phyloP scores from a whole-genome alignment of 1,284 basidiomycete genomes.

The Coniferiporia sulphurascens region DNA sequence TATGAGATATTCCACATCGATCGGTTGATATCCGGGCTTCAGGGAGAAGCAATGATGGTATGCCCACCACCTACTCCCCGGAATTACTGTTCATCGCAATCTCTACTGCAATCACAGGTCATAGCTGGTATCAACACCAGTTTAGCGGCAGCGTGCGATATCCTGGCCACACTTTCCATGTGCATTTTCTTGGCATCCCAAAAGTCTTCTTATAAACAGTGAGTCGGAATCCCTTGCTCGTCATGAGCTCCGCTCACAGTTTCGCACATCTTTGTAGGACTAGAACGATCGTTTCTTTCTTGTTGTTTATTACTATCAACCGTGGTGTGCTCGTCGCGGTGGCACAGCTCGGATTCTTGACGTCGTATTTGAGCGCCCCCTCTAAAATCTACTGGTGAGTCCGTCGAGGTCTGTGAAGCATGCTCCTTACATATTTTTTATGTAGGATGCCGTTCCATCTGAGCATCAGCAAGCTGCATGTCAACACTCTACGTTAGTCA shows the following conservation, averaged over 20 bases:
- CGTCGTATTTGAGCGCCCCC: constrained; percentile 2
- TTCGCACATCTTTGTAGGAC: constrained; percentile 1
- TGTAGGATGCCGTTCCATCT: constrained; percentile 17
- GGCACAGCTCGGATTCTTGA: constrained; percentile 11
- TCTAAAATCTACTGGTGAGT: constrained; percentile 14
- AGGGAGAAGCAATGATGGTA: constrained; percentile 9
- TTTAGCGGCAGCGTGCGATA: constrained; percentile 9
- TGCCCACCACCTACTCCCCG: background rate
- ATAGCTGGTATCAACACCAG: constrained; percentile 11
- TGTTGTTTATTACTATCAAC: constrained; percentile 14
- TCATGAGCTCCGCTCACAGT: background rate
- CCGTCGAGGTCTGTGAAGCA: background rate
- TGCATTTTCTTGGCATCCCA: constrained; percentile 10
- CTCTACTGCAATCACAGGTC: background rate
- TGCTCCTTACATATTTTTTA: background rate
- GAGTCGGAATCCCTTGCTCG: background rate
- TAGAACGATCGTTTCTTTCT: constrained; percentile 1
- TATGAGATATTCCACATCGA: constrained; percentile 3
- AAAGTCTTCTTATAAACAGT: constrained; percentile 9
- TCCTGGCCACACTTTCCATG: constrained; percentile 13
- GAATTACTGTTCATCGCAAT: background rate
- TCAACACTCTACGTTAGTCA: constrained; percentile 17
- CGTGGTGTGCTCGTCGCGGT: constrained; percentile 13
- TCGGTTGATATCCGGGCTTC: constrained; percentile 6
- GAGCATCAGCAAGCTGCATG: constrained; percentile 17